Conservation (phyloP, 306 rosid genomes). For the Acacia melanoxylon region DNA sequence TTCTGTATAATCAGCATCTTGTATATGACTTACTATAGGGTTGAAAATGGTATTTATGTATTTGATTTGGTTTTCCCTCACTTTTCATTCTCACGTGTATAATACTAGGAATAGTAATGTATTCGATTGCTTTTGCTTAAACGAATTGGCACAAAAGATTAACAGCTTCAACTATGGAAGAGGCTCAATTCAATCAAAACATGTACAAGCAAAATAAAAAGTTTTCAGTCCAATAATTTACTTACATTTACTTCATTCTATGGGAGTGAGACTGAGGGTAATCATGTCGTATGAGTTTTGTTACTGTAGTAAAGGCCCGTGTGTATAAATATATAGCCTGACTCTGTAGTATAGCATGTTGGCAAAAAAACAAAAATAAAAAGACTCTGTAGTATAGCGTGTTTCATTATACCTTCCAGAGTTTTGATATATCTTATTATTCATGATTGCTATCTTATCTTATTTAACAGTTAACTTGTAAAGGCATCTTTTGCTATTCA, state of each 20-base stretch:
- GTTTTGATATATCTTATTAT: background rate
- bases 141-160: background rate
- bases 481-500: background rate
- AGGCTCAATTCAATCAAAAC: constrained; percentile 6
- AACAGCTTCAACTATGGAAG: background rate
- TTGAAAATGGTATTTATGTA: no score
- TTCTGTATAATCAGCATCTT: no score
- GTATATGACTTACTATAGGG: no score
- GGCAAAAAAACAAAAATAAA: no score
- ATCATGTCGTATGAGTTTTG: background rate
- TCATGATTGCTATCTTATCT: background rate
- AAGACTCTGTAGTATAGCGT: background rate
- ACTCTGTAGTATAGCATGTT: background rate
- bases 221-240: background rate
- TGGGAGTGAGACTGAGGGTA: background rate
- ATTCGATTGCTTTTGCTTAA: background rate
- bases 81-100: no score
- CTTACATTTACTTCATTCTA: constrained; percentile 1
- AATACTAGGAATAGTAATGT: no score
- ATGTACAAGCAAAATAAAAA: background rate
- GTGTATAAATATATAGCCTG: background rate
- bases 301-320: background rate
- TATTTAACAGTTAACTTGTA: background rate
- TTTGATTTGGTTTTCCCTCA: no score
- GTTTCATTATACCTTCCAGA: background rate